Evolutionary conservation across 2,329 filamentous ascomycete genomes (phyloP).

Genomic region (Cladosporium cucumerinum): DNA sequence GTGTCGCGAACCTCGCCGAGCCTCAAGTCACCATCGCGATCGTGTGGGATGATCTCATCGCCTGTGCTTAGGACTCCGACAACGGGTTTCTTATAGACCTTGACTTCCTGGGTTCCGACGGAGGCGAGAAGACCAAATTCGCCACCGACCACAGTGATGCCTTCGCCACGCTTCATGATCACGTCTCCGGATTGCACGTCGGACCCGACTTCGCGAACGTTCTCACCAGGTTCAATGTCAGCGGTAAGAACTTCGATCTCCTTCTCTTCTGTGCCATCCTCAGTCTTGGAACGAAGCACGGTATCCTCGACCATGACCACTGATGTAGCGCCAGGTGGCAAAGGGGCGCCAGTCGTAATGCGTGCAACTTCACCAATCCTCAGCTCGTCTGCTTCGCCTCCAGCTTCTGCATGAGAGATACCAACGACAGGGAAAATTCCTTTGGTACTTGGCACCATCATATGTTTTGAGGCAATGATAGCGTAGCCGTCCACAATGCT

Average conservation of each 20-base stretch:
- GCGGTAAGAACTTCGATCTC: conserved; percentile 82
- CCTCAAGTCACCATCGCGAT: conserved; percentile 58
- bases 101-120: conserved; percentile 69
- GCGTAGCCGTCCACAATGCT: conserved; percentile 98
- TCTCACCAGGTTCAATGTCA: conserved; percentile 73
- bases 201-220: conserved; percentile 86
- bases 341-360: conserved; percentile 90
- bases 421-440: conserved; percentile 83
- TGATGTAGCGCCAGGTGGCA: conserved; percentile 82
- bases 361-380: conserved; percentile 74
- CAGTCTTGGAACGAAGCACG: conserved; percentile 67
- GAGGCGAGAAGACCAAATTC: conserved; percentile 88
- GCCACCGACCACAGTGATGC: conserved; percentile 81
- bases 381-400: conserved; percentile 62
- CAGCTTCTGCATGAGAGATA: conserved; percentile 79
- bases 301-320: conserved; percentile 99
- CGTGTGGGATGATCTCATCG: conserved; percentile 83
- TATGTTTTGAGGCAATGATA: conserved; percentile 56
- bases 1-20: conserved; percentile 90
- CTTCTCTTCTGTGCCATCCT: conserved; percentile 78
- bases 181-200: conserved; percentile 69
- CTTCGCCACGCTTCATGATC: conserved; percentile 73
- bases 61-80: conserved; percentile 90
- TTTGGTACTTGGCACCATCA: conserved; percentile 57
- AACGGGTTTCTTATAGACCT: conserved; percentile 70